A percentile compares a stretch with the other conserved stretches of the same genome.
These are phyloP conservation scores for Blastobotrys mokoenaii DNA, from an alignment of 805 yeast species.

Conservation along the genomic window DNA sequence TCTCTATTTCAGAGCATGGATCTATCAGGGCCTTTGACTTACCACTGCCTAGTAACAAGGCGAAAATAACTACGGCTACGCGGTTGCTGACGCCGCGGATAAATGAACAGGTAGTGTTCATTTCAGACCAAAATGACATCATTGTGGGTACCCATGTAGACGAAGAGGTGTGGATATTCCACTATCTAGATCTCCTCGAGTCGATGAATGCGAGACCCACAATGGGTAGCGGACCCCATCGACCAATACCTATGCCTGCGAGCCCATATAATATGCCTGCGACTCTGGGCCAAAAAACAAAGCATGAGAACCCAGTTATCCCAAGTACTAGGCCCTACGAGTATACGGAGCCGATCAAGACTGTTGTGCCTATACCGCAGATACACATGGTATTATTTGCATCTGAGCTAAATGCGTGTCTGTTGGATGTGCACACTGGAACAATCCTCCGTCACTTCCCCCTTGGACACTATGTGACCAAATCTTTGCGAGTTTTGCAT, in stretches of 20 bases:
- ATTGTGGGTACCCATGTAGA: constrained; percentile 53
- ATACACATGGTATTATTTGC: constrained; percentile 21
- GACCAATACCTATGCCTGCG: too few relatives aligned
- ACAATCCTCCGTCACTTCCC: constrained; percentile 51
- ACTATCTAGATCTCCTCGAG: constrained; percentile 41
- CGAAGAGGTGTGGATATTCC: constrained; percentile 56
- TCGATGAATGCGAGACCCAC: constrained; percentile 15
- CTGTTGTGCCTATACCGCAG: constrained; percentile 18
- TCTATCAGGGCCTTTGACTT: too few relatives aligned
- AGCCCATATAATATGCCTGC: constrained; percentile 1
- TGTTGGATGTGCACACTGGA: constrained; percentile 71
- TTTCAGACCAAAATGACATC: constrained; percentile 40
- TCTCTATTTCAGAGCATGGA: not conserved
- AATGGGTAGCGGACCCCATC: too few relatives aligned
- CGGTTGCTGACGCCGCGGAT: constrained; percentile 63
- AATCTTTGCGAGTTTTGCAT: constrained; percentile 61
- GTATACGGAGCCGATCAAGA: constrained; percentile 1
- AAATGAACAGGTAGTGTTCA: constrained; percentile 59
- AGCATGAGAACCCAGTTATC: constrained; percentile 2
- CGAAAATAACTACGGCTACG: constrained; percentile 34
- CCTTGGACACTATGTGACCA: constrained; percentile 54
- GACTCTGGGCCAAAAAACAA: too few relatives aligned
- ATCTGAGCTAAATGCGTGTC: constrained; percentile 23
- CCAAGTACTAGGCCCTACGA: constrained; percentile 11
- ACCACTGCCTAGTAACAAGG: too few relatives aligned